These are phyloP conservation scores for Gigaspora rosea DNA, from an alignment of 192 early-diverging fungal genomes.

Conservation along the genomic window DNA sequence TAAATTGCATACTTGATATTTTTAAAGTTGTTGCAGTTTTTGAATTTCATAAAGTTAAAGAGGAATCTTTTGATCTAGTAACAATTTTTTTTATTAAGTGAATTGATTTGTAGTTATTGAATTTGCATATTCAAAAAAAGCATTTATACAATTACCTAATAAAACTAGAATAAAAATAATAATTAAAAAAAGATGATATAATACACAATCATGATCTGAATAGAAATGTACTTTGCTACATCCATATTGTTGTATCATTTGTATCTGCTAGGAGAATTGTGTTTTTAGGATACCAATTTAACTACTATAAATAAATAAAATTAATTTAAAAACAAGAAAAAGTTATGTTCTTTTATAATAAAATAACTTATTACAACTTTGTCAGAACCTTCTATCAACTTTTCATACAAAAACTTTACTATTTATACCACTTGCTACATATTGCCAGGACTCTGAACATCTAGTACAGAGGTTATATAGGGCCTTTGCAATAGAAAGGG, in stretches of 20 bases:
- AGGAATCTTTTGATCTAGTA: conserved; percentile 80
- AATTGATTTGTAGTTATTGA: conserved; percentile 86
- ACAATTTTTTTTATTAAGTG: conserved; percentile 86
- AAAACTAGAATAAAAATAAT: conserved; percentile 54
- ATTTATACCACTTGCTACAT: conserved; percentile 92
- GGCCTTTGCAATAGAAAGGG: too few species aligned
- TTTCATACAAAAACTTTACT: conserved; percentile 82
- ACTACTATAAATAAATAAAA: conserved; percentile 58
- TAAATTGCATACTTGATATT: conserved; percentile 47
- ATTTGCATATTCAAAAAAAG: conserved; percentile 86
- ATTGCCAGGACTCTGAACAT: too few species aligned
- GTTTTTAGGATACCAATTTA: conserved; percentile 95
- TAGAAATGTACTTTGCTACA: conserved; percentile 71
- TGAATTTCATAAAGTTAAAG: conserved; percentile 91
- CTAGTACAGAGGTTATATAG: too few species aligned
- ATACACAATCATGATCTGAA: too few species aligned
- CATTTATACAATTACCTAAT: conserved; percentile 86
- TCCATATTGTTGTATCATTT: conserved; percentile 90
- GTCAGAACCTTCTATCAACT: conserved; percentile 82
- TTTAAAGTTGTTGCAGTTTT: conserved; percentile 74
- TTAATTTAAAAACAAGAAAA: conserved; percentile 22
- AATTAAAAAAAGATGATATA: too few species aligned
- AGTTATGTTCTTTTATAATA: background rate
- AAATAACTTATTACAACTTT: conserved; percentile 73
- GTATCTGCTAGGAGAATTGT: conserved; percentile 87